These are phyloP conservation scores for Besnoitia besnoiti DNA, from an alignment of 169 alveolate species.

Conservation along the genomic window DNA sequence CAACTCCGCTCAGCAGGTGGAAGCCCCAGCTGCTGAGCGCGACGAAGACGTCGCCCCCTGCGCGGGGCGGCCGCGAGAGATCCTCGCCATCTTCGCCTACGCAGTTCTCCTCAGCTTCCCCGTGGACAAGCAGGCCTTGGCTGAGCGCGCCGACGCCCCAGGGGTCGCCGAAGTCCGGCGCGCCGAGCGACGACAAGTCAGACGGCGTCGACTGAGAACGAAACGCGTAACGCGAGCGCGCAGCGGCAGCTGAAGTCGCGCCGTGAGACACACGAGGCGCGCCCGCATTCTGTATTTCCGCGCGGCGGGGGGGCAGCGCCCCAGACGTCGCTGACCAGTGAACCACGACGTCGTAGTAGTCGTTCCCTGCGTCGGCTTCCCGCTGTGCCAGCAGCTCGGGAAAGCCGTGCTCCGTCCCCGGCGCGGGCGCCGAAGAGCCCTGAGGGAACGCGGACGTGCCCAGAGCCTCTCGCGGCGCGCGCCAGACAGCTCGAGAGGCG, in stretches of 20 bases:
- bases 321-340: too few species aligned
- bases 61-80: neutral
- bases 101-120: neutral
- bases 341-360: neutral
- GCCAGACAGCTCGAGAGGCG: too few species aligned
- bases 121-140: neutral
- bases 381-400: too few species aligned
- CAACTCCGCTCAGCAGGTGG: neutral
- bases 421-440: too few species aligned
- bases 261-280: too few species aligned
- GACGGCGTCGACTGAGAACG: neutral
- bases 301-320: too few species aligned
- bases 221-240: neutral
- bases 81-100: neutral
- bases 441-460: too few species aligned
- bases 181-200: neutral
- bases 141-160: neutral
- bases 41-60: constrained; percentile 14
- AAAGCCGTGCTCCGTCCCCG: too few species aligned
- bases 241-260: too few species aligned
- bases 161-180: neutral
- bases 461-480: too few species aligned
- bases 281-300: too few species aligned
- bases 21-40: constrained; percentile 27
- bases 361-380: too few species aligned